phyloP scores from a whole-genome alignment of 768 basidiomycete genomes.

The Chalciporus sphaerocephalus region DNA sequence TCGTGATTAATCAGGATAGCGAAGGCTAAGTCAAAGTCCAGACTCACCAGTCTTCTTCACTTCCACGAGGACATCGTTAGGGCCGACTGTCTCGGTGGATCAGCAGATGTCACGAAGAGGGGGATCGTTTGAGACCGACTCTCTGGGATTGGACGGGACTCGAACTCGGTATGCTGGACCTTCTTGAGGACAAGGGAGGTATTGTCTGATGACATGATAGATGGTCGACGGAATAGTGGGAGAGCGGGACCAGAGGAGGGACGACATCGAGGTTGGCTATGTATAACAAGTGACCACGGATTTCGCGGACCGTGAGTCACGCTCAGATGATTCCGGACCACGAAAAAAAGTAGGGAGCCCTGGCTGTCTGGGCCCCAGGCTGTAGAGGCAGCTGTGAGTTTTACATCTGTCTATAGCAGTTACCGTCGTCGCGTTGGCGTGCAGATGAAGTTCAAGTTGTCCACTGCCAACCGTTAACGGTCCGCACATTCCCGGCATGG shows the following conservation, averaged over 20 bases:
- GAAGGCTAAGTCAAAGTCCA: constrained; percentile 1
- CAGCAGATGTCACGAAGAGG: constrained; percentile 1
- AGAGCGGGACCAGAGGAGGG: neutral
- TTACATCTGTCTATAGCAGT: too few relatives aligned
- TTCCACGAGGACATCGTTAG: constrained; percentile 78
- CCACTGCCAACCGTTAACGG: too few relatives aligned
- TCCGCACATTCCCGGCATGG: too few relatives aligned
- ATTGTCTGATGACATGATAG: constrained; percentile 60
- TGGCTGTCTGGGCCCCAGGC: too few relatives aligned
- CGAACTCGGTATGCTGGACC: constrained; percentile 64
- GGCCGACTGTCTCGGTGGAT: constrained; percentile 43
- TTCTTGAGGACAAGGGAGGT: constrained; percentile 73
- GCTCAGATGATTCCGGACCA: constrained; percentile 2
- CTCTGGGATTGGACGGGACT: constrained; percentile 71
- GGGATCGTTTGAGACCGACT: constrained; percentile 36
- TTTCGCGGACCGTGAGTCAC: constrained; percentile 4
- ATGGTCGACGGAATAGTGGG: neutral
- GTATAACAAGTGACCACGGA: constrained; percentile 8
- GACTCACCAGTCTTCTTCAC: constrained; percentile 87
- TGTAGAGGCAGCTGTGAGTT: too few relatives aligned
- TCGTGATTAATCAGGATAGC: constrained; percentile 11
- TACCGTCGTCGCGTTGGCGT: too few relatives aligned
- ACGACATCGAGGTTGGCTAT: neutral
- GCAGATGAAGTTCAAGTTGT: too few relatives aligned
- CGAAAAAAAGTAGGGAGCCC: neutral